Evolutionary conservation across 1,284 basidiomycete species (phyloP), one percentile per base, ranked within the genome.

Genomic region (Ustilago tritici): DNA sequence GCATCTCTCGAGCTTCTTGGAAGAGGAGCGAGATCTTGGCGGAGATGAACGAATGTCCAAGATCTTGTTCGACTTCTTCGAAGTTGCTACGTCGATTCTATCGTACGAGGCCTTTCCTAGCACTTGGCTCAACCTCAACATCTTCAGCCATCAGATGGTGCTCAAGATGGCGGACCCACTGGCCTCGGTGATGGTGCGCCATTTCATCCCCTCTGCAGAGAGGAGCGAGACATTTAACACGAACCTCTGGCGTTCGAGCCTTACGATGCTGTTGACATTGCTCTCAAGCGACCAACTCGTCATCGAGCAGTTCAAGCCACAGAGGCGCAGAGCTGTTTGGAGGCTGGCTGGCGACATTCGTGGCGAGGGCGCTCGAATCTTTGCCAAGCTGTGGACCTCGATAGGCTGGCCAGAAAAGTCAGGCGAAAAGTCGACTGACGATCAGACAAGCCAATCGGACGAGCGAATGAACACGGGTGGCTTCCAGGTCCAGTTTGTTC

Each of bases 281-380:
- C 88, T 97, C 23, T 93, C 93, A 3, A 96, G 94, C 9, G 92
- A 95, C 58, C 94, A 96, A 78, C 89, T 98, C 19, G 91, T 94
- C 14, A 95, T 98, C 56, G 96, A 99, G 86, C 93, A 97, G 78
- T 95, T 95, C 81, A 93, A 92, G 82, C 93, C 95, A 1, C 82
- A 98, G 92, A 93, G 94, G 90, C 92, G 95, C 59, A 91, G 95
- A 60, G 93, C 95, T 1, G 94, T 97, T 15, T 98, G 96, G 96
- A 91, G 95, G 52, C 90, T 98, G 15, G 94, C 93, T 3, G 95
- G 95, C 17, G 96, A 99, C 87, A 91, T 98, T 80, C 91, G 96
- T 38, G 95, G 94, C 15, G 93, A 96, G 86, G 95, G 95, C 11
- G 93, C 95, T 1, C 88, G 90, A n/a, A 92, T 97, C 65, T 87